These are phyloP conservation scores for Eremomyces bilateralis DNA, from an alignment of 495 filamentous ascomycete species.

Conservation along the genomic window DNA sequence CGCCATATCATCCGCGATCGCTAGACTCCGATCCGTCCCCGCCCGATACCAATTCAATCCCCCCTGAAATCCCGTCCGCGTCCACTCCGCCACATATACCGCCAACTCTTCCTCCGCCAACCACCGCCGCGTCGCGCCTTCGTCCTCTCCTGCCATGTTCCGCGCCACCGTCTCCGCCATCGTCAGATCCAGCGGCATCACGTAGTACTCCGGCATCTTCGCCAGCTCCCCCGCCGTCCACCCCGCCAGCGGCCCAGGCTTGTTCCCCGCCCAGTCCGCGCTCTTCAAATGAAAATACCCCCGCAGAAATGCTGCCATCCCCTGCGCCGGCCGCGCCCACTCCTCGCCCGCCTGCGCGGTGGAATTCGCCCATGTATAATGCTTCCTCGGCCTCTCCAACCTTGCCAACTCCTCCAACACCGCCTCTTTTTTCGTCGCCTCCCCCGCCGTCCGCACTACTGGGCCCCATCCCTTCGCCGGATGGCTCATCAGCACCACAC, in stretches of 20 bases:
- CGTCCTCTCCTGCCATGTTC: conserved; percentile 30
- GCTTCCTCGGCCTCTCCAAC: conserved; percentile 31
- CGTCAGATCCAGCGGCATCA: conserved; percentile 34
- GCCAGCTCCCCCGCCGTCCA: conserved; percentile 35
- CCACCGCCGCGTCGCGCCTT: conserved; percentile 22
- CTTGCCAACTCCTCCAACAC: conserved; percentile 33
- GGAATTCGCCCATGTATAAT: conserved; percentile 54
- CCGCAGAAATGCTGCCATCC: conserved; percentile 34
- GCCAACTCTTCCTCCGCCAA: conserved; percentile 31
- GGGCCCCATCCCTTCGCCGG: conserved; percentile 33
- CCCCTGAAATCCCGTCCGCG: conserved; percentile 48
- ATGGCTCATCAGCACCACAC: conserved; percentile 31
- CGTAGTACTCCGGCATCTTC: conserved; percentile 43
- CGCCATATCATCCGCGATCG: conserved; percentile 29
- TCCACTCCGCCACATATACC: conserved; percentile 38
- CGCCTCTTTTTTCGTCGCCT: conserved; percentile 14
- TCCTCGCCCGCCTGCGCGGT: conserved; percentile 30
- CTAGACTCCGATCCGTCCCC: conserved; percentile 20
- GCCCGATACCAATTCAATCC: conserved; percentile 50
- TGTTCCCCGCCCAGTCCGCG: conserved; percentile 33
- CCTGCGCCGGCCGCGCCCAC: conserved; percentile 31
- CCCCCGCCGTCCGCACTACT: conserved; percentile 22
- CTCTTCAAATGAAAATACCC: conserved; percentile 51
- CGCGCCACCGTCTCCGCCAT: conserved; percentile 34
- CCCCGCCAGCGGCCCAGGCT: conserved; percentile 26